phyloP scores from a whole-genome alignment of 2,329 filamentous ascomycete genomes.

The Alternaria sp. region DNA sequence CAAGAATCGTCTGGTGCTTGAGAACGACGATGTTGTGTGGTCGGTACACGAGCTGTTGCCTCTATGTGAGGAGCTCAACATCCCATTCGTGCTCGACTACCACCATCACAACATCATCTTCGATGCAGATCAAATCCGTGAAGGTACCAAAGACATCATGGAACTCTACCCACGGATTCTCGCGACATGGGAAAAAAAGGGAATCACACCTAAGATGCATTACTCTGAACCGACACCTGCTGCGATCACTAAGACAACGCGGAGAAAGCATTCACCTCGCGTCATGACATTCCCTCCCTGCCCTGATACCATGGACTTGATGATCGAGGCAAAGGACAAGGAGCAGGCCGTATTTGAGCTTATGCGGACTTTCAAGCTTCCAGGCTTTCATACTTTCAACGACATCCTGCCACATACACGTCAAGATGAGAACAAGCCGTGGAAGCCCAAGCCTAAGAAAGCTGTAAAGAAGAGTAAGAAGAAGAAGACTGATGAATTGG shows the following conservation, averaged over 20 bases:
- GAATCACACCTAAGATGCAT: constrained; percentile 95
- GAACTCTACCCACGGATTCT: constrained; percentile 78
- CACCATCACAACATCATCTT: constrained; percentile 97
- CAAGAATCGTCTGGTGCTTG: constrained; percentile 83
- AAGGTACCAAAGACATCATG: constrained; percentile 85
- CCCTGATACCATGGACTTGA: constrained; percentile 85
- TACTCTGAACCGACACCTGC: constrained; percentile 83
- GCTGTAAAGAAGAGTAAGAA: constrained; percentile 57
- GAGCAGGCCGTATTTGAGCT: constrained; percentile 95
- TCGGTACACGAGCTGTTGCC: constrained; percentile 91
- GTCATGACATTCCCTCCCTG: constrained; percentile 85
- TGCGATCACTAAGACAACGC: constrained; percentile 79
- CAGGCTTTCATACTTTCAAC: constrained; percentile 78
- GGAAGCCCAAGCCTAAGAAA: constrained; percentile 52
- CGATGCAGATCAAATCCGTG: constrained; percentile 74
- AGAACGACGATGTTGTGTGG: constrained; percentile 95
- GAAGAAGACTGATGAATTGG: constrained; percentile 52
- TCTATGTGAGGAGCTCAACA: constrained; percentile 91
- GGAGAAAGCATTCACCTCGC: constrained; percentile 85
- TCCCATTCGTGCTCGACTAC: constrained; percentile 89
- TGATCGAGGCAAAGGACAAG: constrained; percentile 99
- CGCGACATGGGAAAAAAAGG: constrained; percentile 83
- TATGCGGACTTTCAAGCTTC: constrained; percentile 86
- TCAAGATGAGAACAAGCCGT: constrained; percentile 73
- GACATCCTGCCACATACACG: constrained; percentile 81